Percentiles rank a stretch among this genome's conserved stretches.
These are phyloP conservation scores for Citrus unshiu DNA, from an alignment of 345 rosid species.

Conservation along the genomic window DNA sequence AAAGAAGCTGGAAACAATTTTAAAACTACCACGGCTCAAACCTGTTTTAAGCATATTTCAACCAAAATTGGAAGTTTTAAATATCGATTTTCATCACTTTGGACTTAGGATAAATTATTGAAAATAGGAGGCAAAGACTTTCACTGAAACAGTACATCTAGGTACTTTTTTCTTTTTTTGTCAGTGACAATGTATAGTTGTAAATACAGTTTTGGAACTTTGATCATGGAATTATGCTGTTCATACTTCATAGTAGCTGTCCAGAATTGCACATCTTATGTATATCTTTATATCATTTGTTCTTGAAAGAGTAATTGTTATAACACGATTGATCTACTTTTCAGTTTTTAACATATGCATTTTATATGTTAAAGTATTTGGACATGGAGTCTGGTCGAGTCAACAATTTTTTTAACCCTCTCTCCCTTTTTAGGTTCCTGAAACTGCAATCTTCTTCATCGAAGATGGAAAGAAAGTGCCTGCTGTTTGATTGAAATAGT, in stretches of 20 bases:
- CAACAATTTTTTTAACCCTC: neutral
- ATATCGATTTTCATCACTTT: neutral
- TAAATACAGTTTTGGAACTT: too few species aligned
- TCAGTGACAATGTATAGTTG: neutral
- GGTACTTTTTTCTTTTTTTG: conserved; percentile 1
- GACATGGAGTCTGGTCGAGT: neutral
- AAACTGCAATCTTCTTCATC: conserved; percentile 19
- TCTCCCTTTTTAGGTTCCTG: conserved; percentile 10
- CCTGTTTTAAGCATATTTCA: neutral
- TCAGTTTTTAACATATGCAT: neutral
- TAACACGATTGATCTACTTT: neutral
- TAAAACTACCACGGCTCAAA: neutral
- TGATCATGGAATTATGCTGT: neutral
- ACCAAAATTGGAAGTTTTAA: neutral
- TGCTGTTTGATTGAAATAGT: conserved; percentile 1
- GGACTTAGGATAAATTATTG: neutral
- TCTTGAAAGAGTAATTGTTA: neutral
- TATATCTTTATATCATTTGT: neutral
- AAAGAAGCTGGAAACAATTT: neutral
- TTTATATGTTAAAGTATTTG: neutral
- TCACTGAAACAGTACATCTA: neutral
- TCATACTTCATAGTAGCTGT: neutral
- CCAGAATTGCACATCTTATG: neutral
- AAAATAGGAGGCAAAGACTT: neutral
- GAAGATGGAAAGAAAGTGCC: conserved; percentile 16